Base-by-base conservation (phyloP, 192 early-diverging fungal species). In the Phlyctochytrium arcticum region DNA sequence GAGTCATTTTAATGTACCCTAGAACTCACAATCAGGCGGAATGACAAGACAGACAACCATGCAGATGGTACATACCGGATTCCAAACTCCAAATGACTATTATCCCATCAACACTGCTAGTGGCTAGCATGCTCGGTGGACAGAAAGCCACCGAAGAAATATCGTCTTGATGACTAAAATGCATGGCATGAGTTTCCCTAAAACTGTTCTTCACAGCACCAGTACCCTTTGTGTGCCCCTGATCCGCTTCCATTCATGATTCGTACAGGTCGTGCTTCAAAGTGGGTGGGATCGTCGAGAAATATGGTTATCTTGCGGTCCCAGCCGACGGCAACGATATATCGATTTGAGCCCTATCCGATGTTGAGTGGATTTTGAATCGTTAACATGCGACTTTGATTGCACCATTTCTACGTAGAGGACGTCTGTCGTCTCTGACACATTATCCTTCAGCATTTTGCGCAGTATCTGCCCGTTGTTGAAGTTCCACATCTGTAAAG, bases 401-500 rank as follows among this genome's bases (percentile, higher is more conserved):
- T 27, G 9, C 56, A 77, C 80, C 73, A 86, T 84, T 64, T 86
- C 84, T 36, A 85, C 75, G 57, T 68, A 86, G 15, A 69, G 33
- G 6, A 86, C 65, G 39, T 80, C 83, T 6, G 84, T 85, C 12
- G 70, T 69, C 65, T 86, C 84, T 30, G 62, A 44, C 15, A 48
- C 26, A 36, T 69, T 75, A 49, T 66, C 70, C 56, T 83, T 85
- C 50, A 72, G 59, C 75, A 86, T 75, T 35, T 74, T 78, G 9
- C 80, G 68, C 9, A 86, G 62, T 24, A 85, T 75, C 56, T 84
- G 81, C 12, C 84, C 84, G 67, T 86, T 86, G 68, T 86, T 86
- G 70, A 85, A 86, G 71, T 86, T 86, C 84, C 84, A 86, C 80
- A 86, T 85, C 74, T 84, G 21, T 10, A 44, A 49, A 6, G n/a